Evolutionary conservation across 2,329 filamentous ascomycete species (phyloP), one percentile per base, ranked within the genome.

Genomic region (Diaporthe citriasiana): DNA sequence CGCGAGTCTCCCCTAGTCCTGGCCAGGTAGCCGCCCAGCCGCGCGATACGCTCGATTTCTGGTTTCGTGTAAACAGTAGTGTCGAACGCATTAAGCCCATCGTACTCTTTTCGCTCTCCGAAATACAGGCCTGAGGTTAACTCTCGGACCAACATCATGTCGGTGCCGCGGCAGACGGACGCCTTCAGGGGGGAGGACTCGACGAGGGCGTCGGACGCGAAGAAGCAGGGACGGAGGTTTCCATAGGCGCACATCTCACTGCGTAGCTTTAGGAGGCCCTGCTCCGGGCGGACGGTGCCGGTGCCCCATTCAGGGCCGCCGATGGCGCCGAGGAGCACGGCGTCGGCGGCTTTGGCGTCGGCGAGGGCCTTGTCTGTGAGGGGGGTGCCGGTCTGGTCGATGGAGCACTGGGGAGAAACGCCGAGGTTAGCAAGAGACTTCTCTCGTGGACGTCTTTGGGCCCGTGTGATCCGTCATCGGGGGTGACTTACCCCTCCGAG

Each of bases 401-500:
- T 84, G 59, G 84, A 85, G 76, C 81, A 81, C 73, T 74, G 40
- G 17, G 42, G 42, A 66, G 38, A 22, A 30, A 59, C 25, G 63
- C 40, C 63, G 63, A 68, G 63, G 63, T 27, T 80, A 80, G 38
- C 81, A 80, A 71, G 78, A 81, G 27, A 82, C 63, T 68, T 68
- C 63, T 68, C 63, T 68, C 63, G 63, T 68, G 63, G 63, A 68
- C 50, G 63, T 68, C 63, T 68, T 50, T 68, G 40, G 63, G 63
- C 63, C 63, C 63, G 63, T 68, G 42, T 68, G 51, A 33, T 55
- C 27, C 17, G 27, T 55, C 27, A 40, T n/a, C 30, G 33, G 35
- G 51, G 59, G 35, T 76, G 76, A 90, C 94, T 87, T 90, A 97
- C 96, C 80, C 96, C 96, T 80, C 96, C 95, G 73, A 98, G 90